Evolutionary conservation across 75 land plant species (phyloP).

Genomic region (Chamaecyparis obtusa): DNA sequence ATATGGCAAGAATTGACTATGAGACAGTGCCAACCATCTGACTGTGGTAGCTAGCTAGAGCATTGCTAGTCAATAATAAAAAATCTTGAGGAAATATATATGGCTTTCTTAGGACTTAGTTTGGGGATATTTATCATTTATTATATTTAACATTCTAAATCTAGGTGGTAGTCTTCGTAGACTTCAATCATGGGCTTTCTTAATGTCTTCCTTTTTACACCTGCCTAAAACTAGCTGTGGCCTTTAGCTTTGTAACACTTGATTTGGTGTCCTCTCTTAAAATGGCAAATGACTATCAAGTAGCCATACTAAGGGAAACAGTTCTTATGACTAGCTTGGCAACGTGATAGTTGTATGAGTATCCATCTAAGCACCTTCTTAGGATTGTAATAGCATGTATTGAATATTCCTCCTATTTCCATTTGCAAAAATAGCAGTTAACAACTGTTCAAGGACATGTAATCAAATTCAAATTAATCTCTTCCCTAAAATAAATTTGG

Average conservation of each 20-base stretch:
- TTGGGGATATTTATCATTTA: neutral
- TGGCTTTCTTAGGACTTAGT: neutral
- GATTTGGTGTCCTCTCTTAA: neutral
- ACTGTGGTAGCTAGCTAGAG: neutral
- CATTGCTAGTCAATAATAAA: neutral
- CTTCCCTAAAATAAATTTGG: neutral
- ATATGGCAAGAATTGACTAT: neutral
- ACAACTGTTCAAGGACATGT: neutral
- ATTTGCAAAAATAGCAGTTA: no score
- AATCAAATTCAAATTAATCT: neutral
- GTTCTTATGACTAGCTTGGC: neutral
- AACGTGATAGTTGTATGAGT: neutral
- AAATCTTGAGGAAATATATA: neutral
- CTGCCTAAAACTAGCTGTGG: neutral
- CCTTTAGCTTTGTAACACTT: neutral
- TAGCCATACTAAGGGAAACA: neutral
- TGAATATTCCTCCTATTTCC: neutral
- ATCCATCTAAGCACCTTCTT: neutral
- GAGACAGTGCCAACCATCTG: neutral
- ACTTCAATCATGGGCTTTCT: no score
- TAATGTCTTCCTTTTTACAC: neutral
- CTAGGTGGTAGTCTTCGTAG: neutral
- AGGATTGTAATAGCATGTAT: neutral
- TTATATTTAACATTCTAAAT: neutral
- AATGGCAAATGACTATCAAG: neutral